phyloP scores from a whole-genome alignment of 2,329 filamentous ascomycete species.

The Colletotrichum lentis region DNA sequence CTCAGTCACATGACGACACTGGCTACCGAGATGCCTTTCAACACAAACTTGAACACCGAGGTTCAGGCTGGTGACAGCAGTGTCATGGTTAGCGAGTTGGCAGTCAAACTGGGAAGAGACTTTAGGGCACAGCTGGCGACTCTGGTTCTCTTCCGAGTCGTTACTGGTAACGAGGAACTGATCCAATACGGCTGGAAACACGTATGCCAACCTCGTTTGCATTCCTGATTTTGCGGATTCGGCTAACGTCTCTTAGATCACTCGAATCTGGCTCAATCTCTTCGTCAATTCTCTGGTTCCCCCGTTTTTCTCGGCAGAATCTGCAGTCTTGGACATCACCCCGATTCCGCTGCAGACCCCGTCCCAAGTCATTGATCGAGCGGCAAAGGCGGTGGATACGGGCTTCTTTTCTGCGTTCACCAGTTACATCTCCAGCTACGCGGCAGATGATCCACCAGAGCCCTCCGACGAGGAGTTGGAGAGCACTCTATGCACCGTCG shows the following conservation, averaged over 20 bases:
- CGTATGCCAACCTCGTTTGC: constrained; percentile 57
- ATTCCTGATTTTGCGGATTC: not conserved
- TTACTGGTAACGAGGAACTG: constrained; percentile 82
- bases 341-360: constrained; percentile 90
- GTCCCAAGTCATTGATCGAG: constrained; percentile 91
- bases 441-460: constrained; percentile 95
- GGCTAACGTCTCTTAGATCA: constrained; percentile 67
- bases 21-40: constrained; percentile 77
- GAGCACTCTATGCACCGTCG: constrained; percentile 91
- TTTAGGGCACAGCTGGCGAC: constrained; percentile 93
- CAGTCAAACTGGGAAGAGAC: constrained; percentile 93
- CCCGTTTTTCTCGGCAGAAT: constrained; percentile 72
- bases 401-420: constrained; percentile 94
- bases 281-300: constrained; percentile 95
- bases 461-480: constrained; percentile 97
- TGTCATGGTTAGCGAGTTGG: constrained; percentile 98
- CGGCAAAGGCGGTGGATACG: constrained; percentile 77
- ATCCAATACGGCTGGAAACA: constrained; percentile 81
- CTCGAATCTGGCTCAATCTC: constrained; percentile 92
- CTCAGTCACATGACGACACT: constrained; percentile 91
- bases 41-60: constrained; percentile 91
- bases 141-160: constrained; percentile 91
- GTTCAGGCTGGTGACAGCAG: constrained; percentile 90
- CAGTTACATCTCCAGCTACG: constrained; percentile 98
- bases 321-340: constrained; percentile 74